Base-by-base conservation (phyloP, 2,329 filamentous ascomycete species). In the Davidsoniella virescens region DNA sequence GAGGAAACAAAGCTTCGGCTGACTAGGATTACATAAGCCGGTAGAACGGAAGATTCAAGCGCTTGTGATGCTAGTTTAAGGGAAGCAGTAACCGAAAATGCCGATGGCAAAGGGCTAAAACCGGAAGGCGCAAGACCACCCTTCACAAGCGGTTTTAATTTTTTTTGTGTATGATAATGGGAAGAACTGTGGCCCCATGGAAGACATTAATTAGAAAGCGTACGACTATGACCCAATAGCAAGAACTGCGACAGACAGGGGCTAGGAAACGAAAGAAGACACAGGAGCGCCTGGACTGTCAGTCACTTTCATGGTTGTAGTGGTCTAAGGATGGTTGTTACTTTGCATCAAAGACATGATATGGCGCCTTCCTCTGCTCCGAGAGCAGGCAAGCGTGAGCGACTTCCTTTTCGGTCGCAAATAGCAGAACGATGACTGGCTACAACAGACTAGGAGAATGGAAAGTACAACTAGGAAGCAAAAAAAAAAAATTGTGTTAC, bases 1-100 rank as follows among this genome's bases (percentile, higher is more conserved):
- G 12, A 33, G 29, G 7, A 33, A 33, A 33, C 9, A 33, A 33
- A 23, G 6, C 29, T 33, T 33, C 29, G 23, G 9, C 12, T 12
- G 29, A 33, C 12, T 2, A 33, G 12, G 25, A 29, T 53, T 53
- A 53, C 26, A 18, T 53, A 53, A 50, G 33, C 51, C 51, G 51
- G 51, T 14, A 50, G 47, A 53, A 50, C 51, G 51, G 51, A 53
- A 53, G 51, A 46, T 18, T 29, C 16, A 38, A 46, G 38, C 41
- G 45, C 44, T n/a, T 29, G 36, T 39, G 47, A 33, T 41, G 40
- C 40, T 41, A 50, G 46, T 37, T 37, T 45, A 41, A 51, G 39
- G 47, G 47, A 37, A 53, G 47, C 29, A 49, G 38, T 53, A 53
- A 29, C 51, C 51, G 51, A 53, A 53, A 53, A 50, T 47, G 47